Evolutionary conservation across 2,329 filamentous ascomycete genomes (phyloP).

Genomic region (Nemania diffusa): DNA sequence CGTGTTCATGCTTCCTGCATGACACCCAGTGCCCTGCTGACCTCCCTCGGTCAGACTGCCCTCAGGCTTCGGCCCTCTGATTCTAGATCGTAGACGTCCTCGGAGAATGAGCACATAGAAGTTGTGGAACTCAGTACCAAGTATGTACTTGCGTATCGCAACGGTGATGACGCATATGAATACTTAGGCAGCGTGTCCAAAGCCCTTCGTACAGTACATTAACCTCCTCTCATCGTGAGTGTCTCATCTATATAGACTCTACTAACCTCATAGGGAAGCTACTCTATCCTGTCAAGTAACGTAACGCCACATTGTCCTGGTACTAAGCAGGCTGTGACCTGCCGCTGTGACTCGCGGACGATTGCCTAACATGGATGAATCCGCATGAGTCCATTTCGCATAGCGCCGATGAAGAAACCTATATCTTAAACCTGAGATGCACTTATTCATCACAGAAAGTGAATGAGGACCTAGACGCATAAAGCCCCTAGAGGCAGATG

Average conservation of each 20-base stretch:
- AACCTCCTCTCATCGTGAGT: neutral
- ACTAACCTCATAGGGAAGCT: neutral
- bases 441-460: neutral
- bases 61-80: neutral
- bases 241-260: neutral
- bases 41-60: neutral
- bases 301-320: neutral
- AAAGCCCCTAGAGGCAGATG: neutral
- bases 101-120: neutral
- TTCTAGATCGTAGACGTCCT: neutral
- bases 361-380: neutral
- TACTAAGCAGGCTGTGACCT: neutral
- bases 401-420: neutral
- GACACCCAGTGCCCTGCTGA: neutral
- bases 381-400: neutral
- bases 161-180: neutral
- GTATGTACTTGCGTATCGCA: neutral
- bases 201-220: neutral
- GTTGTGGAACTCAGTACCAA: neutral
- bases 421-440: neutral
- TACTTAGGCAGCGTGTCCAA: neutral
- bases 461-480: neutral
- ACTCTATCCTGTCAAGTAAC: neutral
- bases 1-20: conserved; percentile 11
- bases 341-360: neutral